Evolutionary conservation across 768 basidiomycete species (phyloP).

Genomic region (Suillus subluteus): DNA sequence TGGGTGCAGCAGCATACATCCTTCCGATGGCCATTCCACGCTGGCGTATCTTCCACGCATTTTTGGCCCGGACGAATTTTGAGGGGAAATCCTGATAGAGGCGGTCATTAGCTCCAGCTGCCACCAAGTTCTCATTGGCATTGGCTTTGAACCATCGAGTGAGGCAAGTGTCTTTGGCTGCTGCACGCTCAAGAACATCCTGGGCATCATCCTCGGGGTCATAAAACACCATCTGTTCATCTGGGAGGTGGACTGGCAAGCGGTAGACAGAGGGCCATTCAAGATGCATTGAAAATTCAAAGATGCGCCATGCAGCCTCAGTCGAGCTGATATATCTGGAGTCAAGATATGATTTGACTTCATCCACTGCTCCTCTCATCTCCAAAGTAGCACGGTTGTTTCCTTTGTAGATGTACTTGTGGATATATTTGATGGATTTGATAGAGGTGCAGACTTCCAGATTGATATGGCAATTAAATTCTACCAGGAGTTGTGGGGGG

Average conservation of each 20-base stretch:
- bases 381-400: conserved; percentile 42
- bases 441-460: conserved; percentile 45
- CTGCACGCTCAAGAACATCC: too few relatives aligned
- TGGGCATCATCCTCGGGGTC: too few relatives aligned
- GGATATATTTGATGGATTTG: conserved; percentile 46
- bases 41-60: too few relatives aligned
- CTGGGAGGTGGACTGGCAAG: too few relatives aligned
- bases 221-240: too few relatives aligned
- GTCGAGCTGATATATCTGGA: conserved; percentile 41
- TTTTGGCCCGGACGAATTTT: too few relatives aligned
- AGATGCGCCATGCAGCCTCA: conserved; percentile 42
- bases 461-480: conserved; percentile 54
- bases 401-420: conserved; percentile 57
- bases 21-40: too few relatives aligned
- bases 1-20: too few relatives aligned
- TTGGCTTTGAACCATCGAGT: conserved; percentile 39
- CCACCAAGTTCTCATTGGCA: too few relatives aligned
- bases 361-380: conserved; percentile 30
- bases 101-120: too few relatives aligned
- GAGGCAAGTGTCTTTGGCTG: too few relatives aligned
- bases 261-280: conserved; percentile 40
- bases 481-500: conserved; percentile 35
- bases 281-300: conserved; percentile 36
- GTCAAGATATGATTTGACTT: conserved; percentile 40
- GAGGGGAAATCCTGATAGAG: too few relatives aligned